phyloP scores from a whole-genome alignment of 495 filamentous ascomycete species.

The Lepraria neglecta region DNA sequence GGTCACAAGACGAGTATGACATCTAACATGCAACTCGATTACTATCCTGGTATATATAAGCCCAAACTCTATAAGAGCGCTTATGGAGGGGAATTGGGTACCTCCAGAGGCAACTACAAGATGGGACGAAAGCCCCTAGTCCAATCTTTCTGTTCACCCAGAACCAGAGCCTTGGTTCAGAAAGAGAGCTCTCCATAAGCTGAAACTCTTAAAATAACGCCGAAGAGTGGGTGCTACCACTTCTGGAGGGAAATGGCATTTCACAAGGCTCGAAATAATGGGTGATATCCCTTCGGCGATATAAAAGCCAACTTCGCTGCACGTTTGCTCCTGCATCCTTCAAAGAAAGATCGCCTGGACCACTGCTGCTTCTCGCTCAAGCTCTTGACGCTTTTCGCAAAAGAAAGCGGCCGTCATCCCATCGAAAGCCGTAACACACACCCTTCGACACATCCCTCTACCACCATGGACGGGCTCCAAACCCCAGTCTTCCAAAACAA shows the following conservation, averaged over 20 bases:
- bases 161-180: not conserved
- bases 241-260: conserved; percentile 4
- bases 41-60: not conserved
- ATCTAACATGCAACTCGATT: not conserved
- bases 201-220: not conserved
- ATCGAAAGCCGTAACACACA: not conserved
- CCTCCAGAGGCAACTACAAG: not conserved
- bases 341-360: not conserved
- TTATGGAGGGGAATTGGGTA: not conserved
- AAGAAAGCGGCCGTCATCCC: not conserved
- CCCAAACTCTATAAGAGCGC: not conserved
- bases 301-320: not conserved
- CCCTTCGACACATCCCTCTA: not conserved
- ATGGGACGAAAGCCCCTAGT: not conserved
- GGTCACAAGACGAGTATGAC: not conserved
- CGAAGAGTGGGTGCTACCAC: not conserved
- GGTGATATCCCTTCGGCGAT: conserved; percentile 3
- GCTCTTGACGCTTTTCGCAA: not conserved
- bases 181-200: not conserved
- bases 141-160: not conserved
- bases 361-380: not conserved
- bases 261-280: conserved; percentile 8
- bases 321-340: not conserved
- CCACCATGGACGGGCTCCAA: not conserved
- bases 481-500: not conserved